Percentiles rank a stretch among this genome's conserved stretches.
Conservation (phyloP, 371 early-diverging fungal species). For the Mortierella sp. region DNA sequence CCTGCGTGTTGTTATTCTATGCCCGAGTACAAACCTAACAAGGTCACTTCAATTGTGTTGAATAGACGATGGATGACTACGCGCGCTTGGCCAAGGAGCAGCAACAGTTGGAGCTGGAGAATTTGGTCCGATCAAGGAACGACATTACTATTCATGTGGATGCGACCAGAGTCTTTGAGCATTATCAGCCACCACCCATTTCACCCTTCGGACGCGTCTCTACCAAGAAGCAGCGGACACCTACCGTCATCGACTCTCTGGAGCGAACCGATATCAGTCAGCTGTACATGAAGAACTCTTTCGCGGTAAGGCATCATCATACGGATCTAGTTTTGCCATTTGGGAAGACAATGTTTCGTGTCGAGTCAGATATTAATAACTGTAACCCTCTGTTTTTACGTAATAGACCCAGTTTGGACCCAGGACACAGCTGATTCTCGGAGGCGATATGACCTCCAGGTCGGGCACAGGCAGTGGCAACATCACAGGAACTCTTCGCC, state of each 20-base stretch:
- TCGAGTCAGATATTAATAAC: background rate
- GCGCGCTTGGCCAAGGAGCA: conserved; percentile 78
- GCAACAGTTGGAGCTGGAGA: conserved; percentile 85
- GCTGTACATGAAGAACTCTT: conserved; percentile 86
- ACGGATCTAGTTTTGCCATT: background rate
- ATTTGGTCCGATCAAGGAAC: conserved; percentile 78
- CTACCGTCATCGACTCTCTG: conserved; percentile 51
- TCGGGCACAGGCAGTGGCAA: conserved; percentile 87
- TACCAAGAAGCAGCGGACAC: conserved; percentile 28
- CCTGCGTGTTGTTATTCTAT: background rate
- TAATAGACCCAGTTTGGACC: conserved; percentile 77
- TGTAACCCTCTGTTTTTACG: background rate
- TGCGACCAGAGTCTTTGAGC: conserved; percentile 67
- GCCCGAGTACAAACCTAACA: background rate
- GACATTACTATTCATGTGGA: conserved; percentile 71
- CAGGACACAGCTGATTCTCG: conserved; percentile 72
- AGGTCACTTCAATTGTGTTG: no score
- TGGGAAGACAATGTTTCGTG: background rate
- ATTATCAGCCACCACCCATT: conserved; percentile 60
- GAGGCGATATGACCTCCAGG: conserved; percentile 79
- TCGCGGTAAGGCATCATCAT: conserved; percentile 68
- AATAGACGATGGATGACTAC: conserved; percentile 86
- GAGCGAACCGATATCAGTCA: conserved; percentile 74
- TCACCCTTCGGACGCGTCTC: conserved; percentile 61
- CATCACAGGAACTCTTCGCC: conserved; percentile 78